Base-by-base conservation (phyloP, 1,284 basidiomycete species). In the Pascua guehoae region DNA sequence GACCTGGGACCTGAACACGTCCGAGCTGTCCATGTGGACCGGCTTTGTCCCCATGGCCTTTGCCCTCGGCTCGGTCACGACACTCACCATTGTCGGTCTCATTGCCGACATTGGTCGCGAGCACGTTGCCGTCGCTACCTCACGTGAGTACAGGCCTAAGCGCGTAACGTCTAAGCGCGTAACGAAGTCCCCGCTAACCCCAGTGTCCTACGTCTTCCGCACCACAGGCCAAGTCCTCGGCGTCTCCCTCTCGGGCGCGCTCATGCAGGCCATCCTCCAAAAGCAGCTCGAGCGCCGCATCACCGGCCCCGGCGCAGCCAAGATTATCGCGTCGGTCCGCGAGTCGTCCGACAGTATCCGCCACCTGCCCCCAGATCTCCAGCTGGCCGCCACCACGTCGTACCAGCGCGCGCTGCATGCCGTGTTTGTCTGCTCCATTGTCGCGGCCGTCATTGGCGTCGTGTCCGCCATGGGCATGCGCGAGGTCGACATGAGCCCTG, bases 181-280 rank as follows among this genome's bases (percentile, higher is more conserved):
- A 38, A 46, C 32, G 38, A 18, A 1, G 14, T 44, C n/a, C 17
- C 15, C 44, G 46, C 42, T 50, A 48, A 36, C 32, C 12, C 2
- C 67, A 93, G 90, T 93, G 66, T 90, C 89, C 24, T 94, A 94
- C 77, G 80, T 93, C 50, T 92, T 91, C 79, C 82, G 91, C 66
- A 92, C 90, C 7, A 89, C 89, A 12, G 91, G 91, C 14, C 91
- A 94, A 78, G 91, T 92, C 17, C 82, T 94, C 47, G 91, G 91
- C 49, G 91, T 94, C 52, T 87, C 88, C 66, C 78, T 93, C 47
- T 87, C 88, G 61, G 89, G 89, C 38, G 87, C 89, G 2, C 75
- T 93, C 44, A 79, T 90, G 24, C 91, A 94, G 76, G 83, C 84
- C 5, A 81, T 91, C 38, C 81, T 94, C 46, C 78, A 86, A 18